Percentiles rank a stretch among this genome's conserved stretches.
These are phyloP conservation scores for Arachnopeziza araneosa DNA, from an alignment of 2,329 filamentous ascomycete genomes.

Conservation along the genomic window DNA sequence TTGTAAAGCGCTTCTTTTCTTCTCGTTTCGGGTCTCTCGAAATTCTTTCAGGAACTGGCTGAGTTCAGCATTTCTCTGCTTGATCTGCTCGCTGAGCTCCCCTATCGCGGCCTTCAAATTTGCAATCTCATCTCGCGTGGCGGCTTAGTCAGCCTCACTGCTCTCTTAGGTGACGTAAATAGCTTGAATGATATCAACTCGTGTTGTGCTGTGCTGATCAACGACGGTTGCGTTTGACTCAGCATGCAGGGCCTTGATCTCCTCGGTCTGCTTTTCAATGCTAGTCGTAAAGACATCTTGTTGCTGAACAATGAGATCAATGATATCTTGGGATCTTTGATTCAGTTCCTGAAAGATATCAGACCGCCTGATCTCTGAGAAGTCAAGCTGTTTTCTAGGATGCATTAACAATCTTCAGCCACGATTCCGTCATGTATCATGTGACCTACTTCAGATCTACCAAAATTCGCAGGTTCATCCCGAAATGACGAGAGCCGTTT, in stretches of 20 bases:
- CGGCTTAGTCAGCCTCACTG: neutral
- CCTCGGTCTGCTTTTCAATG: neutral
- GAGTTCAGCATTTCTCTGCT: neutral
- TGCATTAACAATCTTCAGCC: neutral
- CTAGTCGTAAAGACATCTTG: neutral
- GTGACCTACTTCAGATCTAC: constrained; percentile 1
- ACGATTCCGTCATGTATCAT: neutral
- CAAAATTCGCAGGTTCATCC: neutral
- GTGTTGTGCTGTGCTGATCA: neutral
- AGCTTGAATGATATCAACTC: neutral
- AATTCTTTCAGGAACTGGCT: neutral
- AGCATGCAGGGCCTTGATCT: neutral
- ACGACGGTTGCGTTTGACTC: neutral
- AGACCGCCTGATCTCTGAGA: neutral
- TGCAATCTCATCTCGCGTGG: neutral
- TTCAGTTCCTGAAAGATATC: neutral
- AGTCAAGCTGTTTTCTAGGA: neutral
- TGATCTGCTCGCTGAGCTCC: neutral
- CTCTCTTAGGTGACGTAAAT: neutral
- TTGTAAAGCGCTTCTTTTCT: neutral
- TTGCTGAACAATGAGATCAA: neutral
- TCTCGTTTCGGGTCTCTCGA: neutral
- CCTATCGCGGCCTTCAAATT: neutral
- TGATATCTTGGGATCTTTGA: neutral
- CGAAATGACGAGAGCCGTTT: neutral